These are phyloP conservation scores for Phialophora tarda DNA, from an alignment of 2,329 filamentous ascomycete species.

Conservation along the genomic window DNA sequence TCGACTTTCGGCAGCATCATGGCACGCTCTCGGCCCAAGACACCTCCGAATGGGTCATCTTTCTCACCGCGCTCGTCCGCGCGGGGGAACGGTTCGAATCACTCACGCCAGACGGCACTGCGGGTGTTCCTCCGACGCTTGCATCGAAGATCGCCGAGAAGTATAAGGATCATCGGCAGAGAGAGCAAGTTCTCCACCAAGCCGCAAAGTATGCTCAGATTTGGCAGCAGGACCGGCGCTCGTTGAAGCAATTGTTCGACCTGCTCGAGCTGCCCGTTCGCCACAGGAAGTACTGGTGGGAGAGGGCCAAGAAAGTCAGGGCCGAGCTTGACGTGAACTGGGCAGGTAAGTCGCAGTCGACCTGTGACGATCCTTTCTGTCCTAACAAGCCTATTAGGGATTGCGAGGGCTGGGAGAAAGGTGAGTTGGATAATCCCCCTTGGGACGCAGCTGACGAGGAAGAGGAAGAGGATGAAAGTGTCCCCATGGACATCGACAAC, in stretches of 20 bases:
- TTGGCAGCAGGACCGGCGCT: conserved; percentile 5
- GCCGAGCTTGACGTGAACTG: neutral
- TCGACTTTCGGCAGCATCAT: conserved; percentile 33
- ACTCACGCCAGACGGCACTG: neutral
- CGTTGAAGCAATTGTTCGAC: conserved; percentile 29
- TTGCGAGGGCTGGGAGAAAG: conserved; percentile 25
- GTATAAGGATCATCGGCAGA: neutral
- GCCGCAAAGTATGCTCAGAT: conserved; percentile 22
- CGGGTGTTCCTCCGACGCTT: neutral
- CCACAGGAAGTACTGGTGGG: conserved; percentile 26
- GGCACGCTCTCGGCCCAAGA: conserved; percentile 24
- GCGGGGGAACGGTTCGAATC: conserved; percentile 18
- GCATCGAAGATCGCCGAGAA: conserved; percentile 3
- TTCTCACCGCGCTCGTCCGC: conserved; percentile 29
- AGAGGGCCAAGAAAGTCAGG: conserved; percentile 11
- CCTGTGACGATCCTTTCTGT: conserved; percentile 1
- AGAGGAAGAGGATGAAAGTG: conserved; percentile 4
- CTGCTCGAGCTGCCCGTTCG: conserved; percentile 22
- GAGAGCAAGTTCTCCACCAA: neutral
- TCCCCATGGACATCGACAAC: conserved; percentile 6
- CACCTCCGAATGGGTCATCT: conserved; percentile 27
- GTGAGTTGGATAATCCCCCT: conserved; percentile 20
- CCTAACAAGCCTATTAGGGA: conserved; percentile 1
- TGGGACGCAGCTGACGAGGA: conserved; percentile 12
- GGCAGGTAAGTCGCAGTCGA: neutral